Conservation (phyloP, 768 basidiomycete genomes). For the Pisolithus orientalis region DNA sequence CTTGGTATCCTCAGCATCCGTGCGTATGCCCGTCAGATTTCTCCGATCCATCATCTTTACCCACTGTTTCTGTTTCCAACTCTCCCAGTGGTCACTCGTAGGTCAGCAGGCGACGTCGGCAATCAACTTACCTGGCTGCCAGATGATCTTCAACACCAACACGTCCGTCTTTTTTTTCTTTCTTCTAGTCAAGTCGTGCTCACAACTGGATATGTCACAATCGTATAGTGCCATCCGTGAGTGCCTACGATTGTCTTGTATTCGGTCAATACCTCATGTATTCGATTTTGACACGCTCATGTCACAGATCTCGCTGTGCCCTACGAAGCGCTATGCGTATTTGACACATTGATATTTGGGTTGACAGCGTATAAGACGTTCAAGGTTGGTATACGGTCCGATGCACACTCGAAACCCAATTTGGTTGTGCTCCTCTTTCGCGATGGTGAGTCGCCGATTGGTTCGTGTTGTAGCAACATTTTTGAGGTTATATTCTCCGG, state of each 20-base stretch:
- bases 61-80: not conserved
- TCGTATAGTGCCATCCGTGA: slow-evolving; percentile 3
- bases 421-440: slow-evolving; percentile 39
- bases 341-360: slow-evolving; percentile 41
- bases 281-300: not conserved
- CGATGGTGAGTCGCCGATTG: slow-evolving; percentile 36
- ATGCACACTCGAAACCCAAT: slow-evolving; percentile 18
- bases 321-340: slow-evolving; percentile 50
- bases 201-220: not conserved
- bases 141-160: not conserved
- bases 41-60: not conserved
- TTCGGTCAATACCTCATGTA: not conserved
- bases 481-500: not conserved
- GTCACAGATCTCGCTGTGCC: slow-evolving; percentile 25
- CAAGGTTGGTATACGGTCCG: slow-evolving; percentile 26
- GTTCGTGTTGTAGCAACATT: not conserved
- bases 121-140: slow-evolving; percentile 24
- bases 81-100: slow-evolving; percentile 38
- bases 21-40: slow-evolving; percentile 20
- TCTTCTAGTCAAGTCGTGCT: not conserved
- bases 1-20: slow-evolving; percentile 29
- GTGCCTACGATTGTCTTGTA: not conserved
- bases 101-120: slow-evolving; percentile 29
- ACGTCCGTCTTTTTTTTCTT: not conserved
- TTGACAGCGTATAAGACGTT: slow-evolving; percentile 44